Evolutionary conservation across 176 grass and related monocot genomes (phyloP).

Genomic region (Cenchrus purpureus): DNA sequence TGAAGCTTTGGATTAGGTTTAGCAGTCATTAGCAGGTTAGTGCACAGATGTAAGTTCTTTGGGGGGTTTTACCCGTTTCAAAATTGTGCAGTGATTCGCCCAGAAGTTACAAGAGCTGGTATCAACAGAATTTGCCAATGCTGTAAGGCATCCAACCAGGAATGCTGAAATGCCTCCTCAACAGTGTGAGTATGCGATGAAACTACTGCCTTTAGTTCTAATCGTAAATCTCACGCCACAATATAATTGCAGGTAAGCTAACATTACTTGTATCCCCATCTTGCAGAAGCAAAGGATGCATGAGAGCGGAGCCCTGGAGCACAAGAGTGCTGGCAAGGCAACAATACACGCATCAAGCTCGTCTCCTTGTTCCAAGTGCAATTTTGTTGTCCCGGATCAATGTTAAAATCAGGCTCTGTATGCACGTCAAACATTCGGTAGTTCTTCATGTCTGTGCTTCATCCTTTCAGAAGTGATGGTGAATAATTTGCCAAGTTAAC

Average conservation of each 20-base stretch:
- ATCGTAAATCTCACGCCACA: background rate
- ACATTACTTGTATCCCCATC: conserved; percentile 2
- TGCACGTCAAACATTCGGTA: background rate
- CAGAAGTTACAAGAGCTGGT: background rate
- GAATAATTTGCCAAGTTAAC: background rate
- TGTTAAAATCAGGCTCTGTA: background rate
- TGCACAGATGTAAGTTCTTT: conserved; percentile 21
- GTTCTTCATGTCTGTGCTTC: conserved; percentile 18
- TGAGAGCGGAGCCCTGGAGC: conserved; percentile 1
- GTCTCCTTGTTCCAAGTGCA: background rate
- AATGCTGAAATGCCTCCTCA: background rate
- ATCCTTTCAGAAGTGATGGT: background rate
- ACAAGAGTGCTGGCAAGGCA: background rate
- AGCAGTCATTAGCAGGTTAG: conserved; percentile 35
- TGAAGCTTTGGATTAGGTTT: conserved; percentile 44
- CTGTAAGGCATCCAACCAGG: background rate
- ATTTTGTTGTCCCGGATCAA: background rate
- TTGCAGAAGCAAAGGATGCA: conserved; percentile 30
- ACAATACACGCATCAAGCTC: background rate
- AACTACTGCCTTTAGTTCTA: background rate
- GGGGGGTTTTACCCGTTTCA: background rate
- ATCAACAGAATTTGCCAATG: background rate
- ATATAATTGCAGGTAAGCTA: background rate
- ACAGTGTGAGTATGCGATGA: conserved; percentile 40
- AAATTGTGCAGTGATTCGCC: background rate